Evolutionary conservation across 169 alveolate genomes (phyloP), one percentile per base, ranked within the genome.

Genomic region (Sarcocystis neurona): DNA sequence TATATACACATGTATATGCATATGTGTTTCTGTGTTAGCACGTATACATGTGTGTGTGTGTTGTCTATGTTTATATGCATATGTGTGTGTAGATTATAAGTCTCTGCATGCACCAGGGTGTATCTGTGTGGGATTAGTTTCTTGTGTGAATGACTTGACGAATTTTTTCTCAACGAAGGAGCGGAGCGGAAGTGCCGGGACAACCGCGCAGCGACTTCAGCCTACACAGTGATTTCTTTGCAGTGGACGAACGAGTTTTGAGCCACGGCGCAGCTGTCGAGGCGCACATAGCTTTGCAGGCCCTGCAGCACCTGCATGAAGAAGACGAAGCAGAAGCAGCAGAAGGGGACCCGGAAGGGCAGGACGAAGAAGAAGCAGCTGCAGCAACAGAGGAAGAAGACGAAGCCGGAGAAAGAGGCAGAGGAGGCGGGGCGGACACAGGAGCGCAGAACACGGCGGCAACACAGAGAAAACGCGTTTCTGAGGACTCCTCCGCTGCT

Each of bases 211-310:
- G 90, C 18, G 4, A 86, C 66, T 27, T 32, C 20, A 79, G 88
- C 18, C 90, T 89, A 32, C 92, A 89, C 48, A 86, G 82, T 84
- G 82, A 50, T 32, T 27, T 44, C 63, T 89, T 89, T 79, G 92
- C 92, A n/a, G 60, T 70, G 32, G 92, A 89, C 58, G 92, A 89
- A 56, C 88, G 68, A 30, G 92, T 58, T 12, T 41, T 89, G 82
- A 75, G 43, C 18, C 44, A 41, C 53, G 92, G 90, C 4, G 89
- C 92, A 32, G 92, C 87, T 30, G 78, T 70, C 32, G 77, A 88
- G 44, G 92, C 89, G 47, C 78, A 58, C 30, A 46, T 79, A n/a
- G 92, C 87, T 0, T 50, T 79, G n/a, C 60, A 46, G 32, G 89
- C 92, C 10, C n/a, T 88, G 48, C 34, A 32, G 68, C 70, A 74